Evolutionary conservation across 1,284 basidiomycete genomes (phyloP), one percentile per base, ranked within the genome.

Genomic region (Ceratobasidium sp.): DNA sequence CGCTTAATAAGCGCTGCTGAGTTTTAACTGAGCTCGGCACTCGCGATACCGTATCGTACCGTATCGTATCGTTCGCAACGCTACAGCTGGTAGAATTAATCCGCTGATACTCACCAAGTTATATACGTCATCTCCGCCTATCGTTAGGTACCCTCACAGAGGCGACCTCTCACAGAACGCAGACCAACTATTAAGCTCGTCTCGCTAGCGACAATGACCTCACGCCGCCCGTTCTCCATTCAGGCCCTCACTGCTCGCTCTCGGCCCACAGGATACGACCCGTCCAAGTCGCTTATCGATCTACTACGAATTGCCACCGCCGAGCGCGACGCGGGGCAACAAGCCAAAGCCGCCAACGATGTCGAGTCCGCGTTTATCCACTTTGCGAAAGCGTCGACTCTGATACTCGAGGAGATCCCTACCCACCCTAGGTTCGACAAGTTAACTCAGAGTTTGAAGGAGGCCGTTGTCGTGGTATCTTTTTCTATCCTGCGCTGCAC

Each of bases 341-440:
- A 86, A 28, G 89, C 86, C n/a, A 87, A 87, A 78, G 82, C 83
- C 42, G 84, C 84, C 71, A 86, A 86, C 0, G 88, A 92, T 81
- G 84, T 89, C 42, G 90, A 92, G 81, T 84, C 82, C 69, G 90
- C 89, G 0, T 92, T 91, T 81, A 85, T 92, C 7, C 85, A 88
- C 78, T 89, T 87, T 78, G 91, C 90, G 3, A 87, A 86, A 80
- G 90, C 91, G 20, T 90, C 91, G 6, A 91, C 90, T 1, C 85
- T 92, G 54, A 90, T 91, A 3, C 86, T 91, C 7, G 90, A 92
- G 83, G 89, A 88, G 81, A 82, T 92, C 38, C 91, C 90, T 9
- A 83, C 83, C 3, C 91, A 92, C 82, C 81, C 83, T 71, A 83
- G 84, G 26, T 87, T 86, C 78, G 67, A 82, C 66, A 78, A 84